These are phyloP conservation scores for Trypanosoma cruzi DNA, from an alignment of 208 protist species.

Conservation along the genomic window DNA sequence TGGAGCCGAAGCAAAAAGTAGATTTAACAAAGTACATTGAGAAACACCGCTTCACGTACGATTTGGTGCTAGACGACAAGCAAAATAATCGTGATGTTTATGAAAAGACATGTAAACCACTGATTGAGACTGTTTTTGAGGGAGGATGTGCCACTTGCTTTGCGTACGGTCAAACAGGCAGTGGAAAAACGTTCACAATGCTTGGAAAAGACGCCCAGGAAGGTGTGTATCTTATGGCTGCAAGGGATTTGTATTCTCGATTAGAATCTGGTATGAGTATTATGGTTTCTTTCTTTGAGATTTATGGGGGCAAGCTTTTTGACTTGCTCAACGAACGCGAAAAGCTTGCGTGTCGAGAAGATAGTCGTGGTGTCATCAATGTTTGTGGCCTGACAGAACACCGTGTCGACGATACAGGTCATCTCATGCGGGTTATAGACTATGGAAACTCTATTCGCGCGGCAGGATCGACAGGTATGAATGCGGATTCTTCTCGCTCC, in stretches of 20 bases:
- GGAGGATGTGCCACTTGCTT: conserved; percentile 90
- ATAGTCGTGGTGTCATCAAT: conserved; percentile 90
- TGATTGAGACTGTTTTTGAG: conserved; percentile 93
- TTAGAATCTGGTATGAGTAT: conserved; percentile 42
- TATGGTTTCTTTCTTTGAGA: conserved; percentile 86
- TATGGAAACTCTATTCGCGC: conserved; percentile 64
- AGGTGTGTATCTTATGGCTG: conserved; percentile 87
- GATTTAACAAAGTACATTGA: conserved; percentile 97
- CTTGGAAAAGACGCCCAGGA: conserved; percentile 40
- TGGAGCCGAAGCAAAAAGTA: conserved; percentile 93
- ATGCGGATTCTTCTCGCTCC: conserved; percentile 70
- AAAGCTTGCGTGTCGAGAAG: conserved; percentile 92
- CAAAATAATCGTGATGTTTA: conserved; percentile 88
- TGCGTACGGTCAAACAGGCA: conserved; percentile 36
- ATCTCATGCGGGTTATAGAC: conserved; percentile 80
- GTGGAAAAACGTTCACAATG: conserved; percentile 51
- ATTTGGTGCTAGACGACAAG: conserved; percentile 94
- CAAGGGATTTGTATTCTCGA: conserved; percentile 79
- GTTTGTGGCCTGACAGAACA: conserved; percentile 92
- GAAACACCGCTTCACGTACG: conserved; percentile 96
- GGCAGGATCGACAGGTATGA: conserved; percentile 61
- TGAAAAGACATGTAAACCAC: conserved; percentile 55
- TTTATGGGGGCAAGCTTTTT: conserved; percentile 92
- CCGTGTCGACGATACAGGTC: conserved; percentile 37
- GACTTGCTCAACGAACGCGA: conserved; percentile 89